Base-by-base conservation (phyloP, 208 protist genomes). In the Trypanosoma grayi region DNA sequence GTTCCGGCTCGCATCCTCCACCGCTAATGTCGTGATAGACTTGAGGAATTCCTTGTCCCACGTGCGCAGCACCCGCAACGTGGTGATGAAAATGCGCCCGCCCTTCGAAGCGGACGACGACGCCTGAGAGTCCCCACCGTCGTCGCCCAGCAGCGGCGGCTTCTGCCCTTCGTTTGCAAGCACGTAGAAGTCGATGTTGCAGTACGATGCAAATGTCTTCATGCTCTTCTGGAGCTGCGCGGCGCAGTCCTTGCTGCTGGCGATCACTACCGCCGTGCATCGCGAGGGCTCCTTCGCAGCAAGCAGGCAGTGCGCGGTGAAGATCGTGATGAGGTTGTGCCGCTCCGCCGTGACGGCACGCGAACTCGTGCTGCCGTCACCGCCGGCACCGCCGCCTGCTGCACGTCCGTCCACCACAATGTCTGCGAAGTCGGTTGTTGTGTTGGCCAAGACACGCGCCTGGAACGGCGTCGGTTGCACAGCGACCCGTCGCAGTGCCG, bases 321-420 rank as follows among this genome's bases (percentile, higher is more conserved):
- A 87, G 13, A 87, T 45, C 0, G 59, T 65, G n/a, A 79, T 54
- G 24, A 91, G 64, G 14, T 44, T 33, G 37, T 71, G 77, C 10
- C 80, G 75, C 57, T 91, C 84, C 9, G 36, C 36, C 2, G 69
- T 40, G 0, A 76, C 70, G 0, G 68, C 59, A 13, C 65, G 58
- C 24, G 22, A 24, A 14, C 56, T 77, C 31, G 50, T 50, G 1
- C 62, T 61, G 0, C 68, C 74, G 0, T 76, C 78, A 18, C 56
- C 83, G 34, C 74, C 72, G 10, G 65, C 57, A 57, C 47, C 60
- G 3, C 46, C 44, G 33, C 60, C 22, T 7, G 78, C 80, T 48
- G 81, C 79, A 30, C 84, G 84, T 16, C 70, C 75, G 50, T 91
- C 84, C 0, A 91, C 73, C 9, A 91, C 66, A 27, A 85, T 56